Conservation (phyloP, 208 protist species). For the Balamuthia mandrillaris region DNA sequence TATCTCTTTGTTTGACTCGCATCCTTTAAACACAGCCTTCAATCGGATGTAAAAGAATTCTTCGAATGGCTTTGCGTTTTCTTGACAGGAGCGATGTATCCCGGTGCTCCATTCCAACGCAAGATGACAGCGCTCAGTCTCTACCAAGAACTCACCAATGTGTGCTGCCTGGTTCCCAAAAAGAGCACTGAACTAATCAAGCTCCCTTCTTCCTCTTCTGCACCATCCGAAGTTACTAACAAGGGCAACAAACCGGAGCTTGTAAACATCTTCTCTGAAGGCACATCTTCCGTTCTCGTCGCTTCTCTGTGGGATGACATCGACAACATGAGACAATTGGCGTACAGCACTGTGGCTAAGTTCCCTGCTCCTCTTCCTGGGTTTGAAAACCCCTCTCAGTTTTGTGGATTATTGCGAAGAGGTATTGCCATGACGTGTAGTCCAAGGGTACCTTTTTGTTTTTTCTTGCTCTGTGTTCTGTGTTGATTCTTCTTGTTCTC, state of each 20-base stretch:
- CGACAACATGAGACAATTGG: neutral
- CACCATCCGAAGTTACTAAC: too few relatives aligned
- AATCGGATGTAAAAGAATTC: neutral
- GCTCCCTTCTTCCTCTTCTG: neutral
- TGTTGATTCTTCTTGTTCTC: too few relatives aligned
- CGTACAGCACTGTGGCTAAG: neutral
- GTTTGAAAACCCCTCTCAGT: neutral
- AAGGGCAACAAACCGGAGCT: too few relatives aligned
- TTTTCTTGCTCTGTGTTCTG: too few relatives aligned
- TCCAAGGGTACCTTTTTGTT: neutral
- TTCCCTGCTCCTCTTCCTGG: neutral
- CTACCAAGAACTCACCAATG: neutral
- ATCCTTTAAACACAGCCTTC: neutral
- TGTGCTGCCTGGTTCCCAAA: neutral
- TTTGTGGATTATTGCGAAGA: neutral
- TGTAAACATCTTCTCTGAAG: neutral
- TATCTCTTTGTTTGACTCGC: too few relatives aligned
- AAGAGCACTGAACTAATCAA: neutral
- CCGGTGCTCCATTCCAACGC: neutral
- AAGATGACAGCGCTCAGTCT: neutral
- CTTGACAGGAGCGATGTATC: neutral
- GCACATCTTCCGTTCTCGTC: neutral
- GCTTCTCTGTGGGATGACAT: slow-evolving; percentile 16
- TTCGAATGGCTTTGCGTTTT: neutral
- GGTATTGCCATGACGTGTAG: neutral